Percentiles rank a stretch among this genome's conserved stretches.
These are phyloP conservation scores for Cryptococcus wingfieldii DNA, from an alignment of 1,284 basidiomycete genomes.

Conservation along the genomic window DNA sequence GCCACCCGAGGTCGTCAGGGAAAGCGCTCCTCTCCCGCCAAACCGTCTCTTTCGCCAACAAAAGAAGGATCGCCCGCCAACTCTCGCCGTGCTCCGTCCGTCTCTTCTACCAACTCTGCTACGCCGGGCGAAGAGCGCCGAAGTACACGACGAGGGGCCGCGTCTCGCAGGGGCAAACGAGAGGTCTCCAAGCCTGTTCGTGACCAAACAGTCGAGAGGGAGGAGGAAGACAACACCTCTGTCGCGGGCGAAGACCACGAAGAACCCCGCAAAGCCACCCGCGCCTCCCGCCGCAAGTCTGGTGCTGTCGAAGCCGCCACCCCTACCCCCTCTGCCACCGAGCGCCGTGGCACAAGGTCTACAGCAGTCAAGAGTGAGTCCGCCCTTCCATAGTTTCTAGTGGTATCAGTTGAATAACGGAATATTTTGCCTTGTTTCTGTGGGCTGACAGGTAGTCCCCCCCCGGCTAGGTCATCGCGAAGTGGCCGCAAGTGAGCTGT, in stretches of 20 bases:
- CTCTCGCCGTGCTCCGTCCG: slow-evolving; percentile 28
- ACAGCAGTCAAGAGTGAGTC: slow-evolving; percentile 17
- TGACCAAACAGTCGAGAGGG: slow-evolving; percentile 25
- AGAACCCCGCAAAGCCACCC: slow-evolving; percentile 7
- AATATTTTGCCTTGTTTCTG: not conserved
- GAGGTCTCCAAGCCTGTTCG: slow-evolving; percentile 33
- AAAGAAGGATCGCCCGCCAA: slow-evolving; percentile 22
- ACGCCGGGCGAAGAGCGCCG: slow-evolving; percentile 17
- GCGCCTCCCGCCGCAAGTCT: slow-evolving; percentile 24
- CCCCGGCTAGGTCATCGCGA: slow-evolving; percentile 27
- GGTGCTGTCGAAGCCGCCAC: slow-evolving; percentile 4
- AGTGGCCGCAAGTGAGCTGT: slow-evolving; percentile 19
- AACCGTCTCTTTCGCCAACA: not conserved
- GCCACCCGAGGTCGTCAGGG: slow-evolving; percentile 21
- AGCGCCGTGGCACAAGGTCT: slow-evolving; percentile 14
- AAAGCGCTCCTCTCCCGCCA: slow-evolving; percentile 12
- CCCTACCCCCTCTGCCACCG: slow-evolving; percentile 1
- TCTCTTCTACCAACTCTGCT: slow-evolving; percentile 25
- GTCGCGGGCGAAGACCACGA: slow-evolving; percentile 20
- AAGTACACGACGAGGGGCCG: slow-evolving; percentile 4
- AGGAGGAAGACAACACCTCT: slow-evolving; percentile 13
- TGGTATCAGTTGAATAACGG: not conserved
- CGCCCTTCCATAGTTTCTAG: not conserved
- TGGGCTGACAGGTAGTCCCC: slow-evolving; percentile 30
- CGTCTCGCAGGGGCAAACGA: slow-evolving; percentile 20